These are phyloP conservation scores for Ophiostoma himal-ulmi DNA, from an alignment of 2,329 filamentous ascomycete species.

Conservation along the genomic window DNA sequence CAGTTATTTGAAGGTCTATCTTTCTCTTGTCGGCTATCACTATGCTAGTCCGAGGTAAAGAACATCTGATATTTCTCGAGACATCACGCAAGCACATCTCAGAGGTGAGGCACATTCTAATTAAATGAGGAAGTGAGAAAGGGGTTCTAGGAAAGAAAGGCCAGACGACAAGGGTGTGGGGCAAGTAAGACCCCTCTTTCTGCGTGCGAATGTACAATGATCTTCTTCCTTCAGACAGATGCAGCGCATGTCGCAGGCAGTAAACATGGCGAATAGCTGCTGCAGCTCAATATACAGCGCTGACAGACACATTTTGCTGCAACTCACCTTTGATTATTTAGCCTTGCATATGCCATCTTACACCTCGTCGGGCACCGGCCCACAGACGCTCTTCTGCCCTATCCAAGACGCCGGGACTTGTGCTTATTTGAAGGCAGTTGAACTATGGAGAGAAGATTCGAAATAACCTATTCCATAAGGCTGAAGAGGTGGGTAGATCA, in stretches of 20 bases:
- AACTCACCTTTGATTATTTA: neutral
- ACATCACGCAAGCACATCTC: constrained; percentile 1
- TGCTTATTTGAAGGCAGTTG: neutral
- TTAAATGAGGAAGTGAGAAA: neutral
- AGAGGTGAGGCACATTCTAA: neutral
- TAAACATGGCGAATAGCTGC: neutral
- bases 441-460: neutral
- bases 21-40: neutral
- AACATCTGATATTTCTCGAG: neutral
- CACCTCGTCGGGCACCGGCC: neutral
- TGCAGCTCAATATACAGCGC: neutral
- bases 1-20: neutral
- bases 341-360: neutral
- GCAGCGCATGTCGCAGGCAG: neutral
- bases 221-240: neutral
- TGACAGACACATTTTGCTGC: neutral
- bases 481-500: constrained; percentile 1
- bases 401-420: neutral
- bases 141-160: neutral
- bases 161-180: neutral
- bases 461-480: neutral
- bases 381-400: constrained; percentile 2
- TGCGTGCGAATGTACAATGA: neutral
- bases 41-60: neutral
- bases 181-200: neutral